Conservation (phyloP, 768 basidiomycete genomes). For the Collybia sordida region DNA sequence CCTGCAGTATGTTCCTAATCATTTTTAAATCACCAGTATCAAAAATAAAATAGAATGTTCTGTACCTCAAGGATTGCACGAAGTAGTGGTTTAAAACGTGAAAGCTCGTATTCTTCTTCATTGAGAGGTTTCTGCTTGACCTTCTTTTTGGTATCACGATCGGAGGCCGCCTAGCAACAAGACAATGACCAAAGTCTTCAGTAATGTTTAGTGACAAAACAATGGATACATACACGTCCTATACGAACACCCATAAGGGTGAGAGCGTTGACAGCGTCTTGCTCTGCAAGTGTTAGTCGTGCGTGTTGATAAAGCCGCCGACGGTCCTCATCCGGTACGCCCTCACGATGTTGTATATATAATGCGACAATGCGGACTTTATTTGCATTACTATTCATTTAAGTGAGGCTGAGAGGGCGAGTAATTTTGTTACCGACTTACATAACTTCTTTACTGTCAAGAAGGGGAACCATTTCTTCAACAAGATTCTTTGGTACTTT, state of each 20-base stretch:
- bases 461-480: conserved; percentile 97
- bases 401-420: not conserved
- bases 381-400: conserved; percentile 64
- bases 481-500: conserved; percentile 94
- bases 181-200: not conserved
- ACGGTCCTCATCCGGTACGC: conserved; percentile 97
- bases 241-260: conserved; percentile 81
- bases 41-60: not conserved
- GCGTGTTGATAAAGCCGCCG: conserved; percentile 95
- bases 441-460: conserved; percentile 86
- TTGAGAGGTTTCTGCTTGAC: conserved; percentile 69
- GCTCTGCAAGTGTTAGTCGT: conserved; percentile 79
- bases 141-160: conserved; percentile 78
- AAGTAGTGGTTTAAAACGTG: conserved; percentile 85
- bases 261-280: conserved; percentile 91
- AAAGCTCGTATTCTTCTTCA: conserved; percentile 98
- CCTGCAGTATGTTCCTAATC: conserved; percentile 77
- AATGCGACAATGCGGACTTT: conserved; percentile 97
- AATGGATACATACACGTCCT: conserved; percentile 57
- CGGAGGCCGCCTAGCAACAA: conserved; percentile 57
- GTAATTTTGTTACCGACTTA: conserved; percentile 32
- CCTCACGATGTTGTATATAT: conserved; percentile 93
- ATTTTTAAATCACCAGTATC: not conserved
- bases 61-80: conserved; percentile 80
- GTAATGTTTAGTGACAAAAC: not conserved